Percentiles rank a stretch among this genome's conserved stretches.
phyloP scores from a whole-genome alignment of 1,284 basidiomycete species.

The Porogramme epimiltina region DNA sequence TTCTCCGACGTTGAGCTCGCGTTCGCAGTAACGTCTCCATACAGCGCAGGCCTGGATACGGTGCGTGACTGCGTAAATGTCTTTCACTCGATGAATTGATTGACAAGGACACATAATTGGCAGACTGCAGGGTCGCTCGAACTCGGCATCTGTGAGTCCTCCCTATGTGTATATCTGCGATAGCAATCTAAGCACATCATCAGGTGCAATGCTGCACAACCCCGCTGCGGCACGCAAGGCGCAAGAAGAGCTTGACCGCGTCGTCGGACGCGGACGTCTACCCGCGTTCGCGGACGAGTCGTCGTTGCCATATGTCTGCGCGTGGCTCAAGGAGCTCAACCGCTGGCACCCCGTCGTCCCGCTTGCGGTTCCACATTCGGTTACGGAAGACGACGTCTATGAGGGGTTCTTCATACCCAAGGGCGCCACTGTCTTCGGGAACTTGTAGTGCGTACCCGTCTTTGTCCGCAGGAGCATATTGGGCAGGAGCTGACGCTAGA shows the following conservation, averaged over 20 bases:
- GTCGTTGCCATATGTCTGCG: conserved; percentile 33
- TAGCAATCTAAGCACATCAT: no score
- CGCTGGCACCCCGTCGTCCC: conserved; percentile 1
- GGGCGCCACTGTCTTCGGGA: conserved; percentile 15
- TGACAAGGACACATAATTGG: no score
- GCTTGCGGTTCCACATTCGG: conserved; percentile 15
- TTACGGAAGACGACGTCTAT: conserved; percentile 15
- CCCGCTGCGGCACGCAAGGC: conserved; percentile 10
- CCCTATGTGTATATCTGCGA: no score
- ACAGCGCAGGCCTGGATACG: conserved; percentile 24
- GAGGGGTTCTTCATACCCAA: conserved; percentile 16
- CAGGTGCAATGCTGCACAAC: background rate
- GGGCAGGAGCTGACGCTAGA: background rate
- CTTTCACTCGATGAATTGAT: no score
- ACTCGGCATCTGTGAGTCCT: background rate
- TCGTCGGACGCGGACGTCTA: conserved; percentile 30
- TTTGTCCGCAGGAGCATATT: background rate
- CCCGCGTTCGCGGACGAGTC: conserved; percentile 27
- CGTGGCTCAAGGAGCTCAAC: conserved; percentile 21
- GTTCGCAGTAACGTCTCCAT: conserved; percentile 20
- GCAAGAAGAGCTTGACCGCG: conserved; percentile 35
- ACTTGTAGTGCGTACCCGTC: conserved; percentile 4
- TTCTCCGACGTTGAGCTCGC: conserved; percentile 19
- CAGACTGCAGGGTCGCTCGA: background rate
- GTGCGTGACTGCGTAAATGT: conserved; percentile 4